Evolutionary conservation across 768 basidiomycete species (phyloP), one percentile per base, ranked within the genome.

Genomic region (Trametes cubensis): DNA sequence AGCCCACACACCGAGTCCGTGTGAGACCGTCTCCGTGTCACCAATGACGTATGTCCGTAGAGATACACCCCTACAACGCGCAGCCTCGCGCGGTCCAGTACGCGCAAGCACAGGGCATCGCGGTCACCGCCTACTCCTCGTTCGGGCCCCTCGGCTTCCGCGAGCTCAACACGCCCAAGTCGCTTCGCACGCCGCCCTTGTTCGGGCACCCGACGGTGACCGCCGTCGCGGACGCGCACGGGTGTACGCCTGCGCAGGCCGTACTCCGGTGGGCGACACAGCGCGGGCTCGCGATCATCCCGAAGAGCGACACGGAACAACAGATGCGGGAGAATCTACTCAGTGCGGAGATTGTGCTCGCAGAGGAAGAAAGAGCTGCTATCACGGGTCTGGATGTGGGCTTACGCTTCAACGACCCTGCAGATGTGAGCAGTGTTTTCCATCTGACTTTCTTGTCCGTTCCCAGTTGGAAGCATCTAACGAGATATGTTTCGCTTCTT

Each of bases 261-360:
- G 75, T 92, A 41, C 81, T 94, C 55, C 82, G 89, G 66, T 94
- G 91, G 91, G 84, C 89, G 2, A 88, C 87, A 15, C 88, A 91
- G 69, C 85, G 84, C 40, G 85, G 83, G 11, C 80, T 92, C 61
- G 85, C 86, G 38, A 85, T 92, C 47, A 83, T 94, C 63, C 91
- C 91, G 48, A 94, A 94, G 79, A 83, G 80, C 52, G 85, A 84
- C 71, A 67, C 78, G 65, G 53, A 63, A 4, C 62, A 70, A 8
- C 78, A 81, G 54, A 65, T 78, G 60, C 64, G 64, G 26, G 69
- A 76, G 65, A 80, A 80, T 68, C 61, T 79, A 40, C 65, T 69
- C 25, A 68, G 62, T 63, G 71, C 60, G 51, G 61, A 69, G 63
- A 73, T 76, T 56, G 61, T 67, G 58, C 72, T 74, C 54, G 67